Percentiles rank a stretch among this genome's conserved stretches.
phyloP scores from a whole-genome alignment of 2,329 filamentous ascomycete species.

The Cucurbitaria berberidis region DNA sequence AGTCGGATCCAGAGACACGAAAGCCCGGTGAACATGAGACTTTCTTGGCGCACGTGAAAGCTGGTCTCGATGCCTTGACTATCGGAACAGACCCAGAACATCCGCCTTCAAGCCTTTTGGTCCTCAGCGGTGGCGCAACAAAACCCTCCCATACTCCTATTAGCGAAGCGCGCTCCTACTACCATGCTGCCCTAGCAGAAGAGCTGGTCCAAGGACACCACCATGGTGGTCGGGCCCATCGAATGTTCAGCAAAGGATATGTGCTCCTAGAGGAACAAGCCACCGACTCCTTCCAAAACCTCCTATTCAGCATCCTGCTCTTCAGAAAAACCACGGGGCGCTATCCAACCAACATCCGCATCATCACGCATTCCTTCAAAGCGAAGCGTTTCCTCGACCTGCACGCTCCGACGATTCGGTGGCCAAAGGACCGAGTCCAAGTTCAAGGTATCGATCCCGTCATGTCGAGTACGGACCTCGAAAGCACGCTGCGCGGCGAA shows the following conservation, averaged over 20 bases:
- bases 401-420: slow-evolving; percentile 51
- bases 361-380: slow-evolving; percentile 59
- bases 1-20: slow-evolving; percentile 40
- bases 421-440: slow-evolving; percentile 49
- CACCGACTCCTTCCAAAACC: slow-evolving; percentile 84
- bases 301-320: slow-evolving; percentile 75
- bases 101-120: slow-evolving; percentile 55
- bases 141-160: slow-evolving; percentile 33
- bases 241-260: slow-evolving; percentile 47
- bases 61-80: slow-evolving; percentile 63
- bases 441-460: slow-evolving; percentile 56
- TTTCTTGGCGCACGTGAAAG: slow-evolving; percentile 76
- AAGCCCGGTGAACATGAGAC: slow-evolving; percentile 75
- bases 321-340: slow-evolving; percentile 50
- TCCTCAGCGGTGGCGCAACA: slow-evolving; percentile 72
- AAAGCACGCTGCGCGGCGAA: slow-evolving; percentile 47
- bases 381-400: slow-evolving; percentile 50
- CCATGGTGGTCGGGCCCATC: slow-evolving; percentile 29
- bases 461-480: slow-evolving; percentile 46
- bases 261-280: slow-evolving; percentile 72
- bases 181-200: slow-evolving; percentile 38
- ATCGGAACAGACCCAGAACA: slow-evolving; percentile 52
- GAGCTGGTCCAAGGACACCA: slow-evolving; percentile 30
- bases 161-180: slow-evolving; percentile 48
- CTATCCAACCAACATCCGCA: slow-evolving; percentile 51